Percentiles rank a stretch among this genome's conserved stretches.
Conservation (phyloP, 2,329 filamentous ascomycete genomes). For the Hyphodiscus sp. region DNA sequence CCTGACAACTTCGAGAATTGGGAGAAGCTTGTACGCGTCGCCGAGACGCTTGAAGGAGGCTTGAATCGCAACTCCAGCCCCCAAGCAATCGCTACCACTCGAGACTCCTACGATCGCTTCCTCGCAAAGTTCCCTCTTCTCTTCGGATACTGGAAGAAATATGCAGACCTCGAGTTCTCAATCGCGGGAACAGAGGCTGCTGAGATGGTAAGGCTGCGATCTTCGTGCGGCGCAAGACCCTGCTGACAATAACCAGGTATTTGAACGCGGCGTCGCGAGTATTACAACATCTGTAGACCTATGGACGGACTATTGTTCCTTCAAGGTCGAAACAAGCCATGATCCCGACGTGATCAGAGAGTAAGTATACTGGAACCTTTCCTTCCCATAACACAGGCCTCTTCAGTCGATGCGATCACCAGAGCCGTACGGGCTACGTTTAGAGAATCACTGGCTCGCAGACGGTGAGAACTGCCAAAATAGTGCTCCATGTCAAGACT, state of each 20-base stretch:
- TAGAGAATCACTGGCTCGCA: slow-evolving; percentile 39
- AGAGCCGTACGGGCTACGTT: slow-evolving; percentile 17
- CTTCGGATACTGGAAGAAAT: slow-evolving; percentile 99
- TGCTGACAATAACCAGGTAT: slow-evolving; percentile 55
- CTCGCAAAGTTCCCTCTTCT: slow-evolving; percentile 90
- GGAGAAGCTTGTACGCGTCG: slow-evolving; percentile 83
- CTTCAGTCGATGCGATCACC: slow-evolving; percentile 32
- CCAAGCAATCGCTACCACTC: slow-evolving; percentile 79
- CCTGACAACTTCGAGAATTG: slow-evolving; percentile 90
- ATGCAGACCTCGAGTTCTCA: slow-evolving; percentile 94
- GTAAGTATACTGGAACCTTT: slow-evolving; percentile 79
- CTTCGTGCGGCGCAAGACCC: neutral
- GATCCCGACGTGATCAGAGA: slow-evolving; percentile 94
- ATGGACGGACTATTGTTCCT: slow-evolving; percentile 95
- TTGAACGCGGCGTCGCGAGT: slow-evolving; percentile 89
- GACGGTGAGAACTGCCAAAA: slow-evolving; percentile 69
- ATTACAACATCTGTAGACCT: slow-evolving; percentile 91
- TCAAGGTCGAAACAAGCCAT: slow-evolving; percentile 97
- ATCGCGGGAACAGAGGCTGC: slow-evolving; percentile 95
- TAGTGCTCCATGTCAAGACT: slow-evolving; percentile 48
- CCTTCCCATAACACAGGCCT: slow-evolving; percentile 55
- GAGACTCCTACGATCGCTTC: slow-evolving; percentile 86
- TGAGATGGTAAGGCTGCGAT: slow-evolving; percentile 66
- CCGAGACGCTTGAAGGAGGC: slow-evolving; percentile 81
- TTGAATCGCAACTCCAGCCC: slow-evolving; percentile 96